Percentiles rank a stretch among this genome's conserved stretches.
Evolutionary conservation across 2,329 filamentous ascomycete species (phyloP).

Genomic region (Talaromyces islandicus): DNA sequence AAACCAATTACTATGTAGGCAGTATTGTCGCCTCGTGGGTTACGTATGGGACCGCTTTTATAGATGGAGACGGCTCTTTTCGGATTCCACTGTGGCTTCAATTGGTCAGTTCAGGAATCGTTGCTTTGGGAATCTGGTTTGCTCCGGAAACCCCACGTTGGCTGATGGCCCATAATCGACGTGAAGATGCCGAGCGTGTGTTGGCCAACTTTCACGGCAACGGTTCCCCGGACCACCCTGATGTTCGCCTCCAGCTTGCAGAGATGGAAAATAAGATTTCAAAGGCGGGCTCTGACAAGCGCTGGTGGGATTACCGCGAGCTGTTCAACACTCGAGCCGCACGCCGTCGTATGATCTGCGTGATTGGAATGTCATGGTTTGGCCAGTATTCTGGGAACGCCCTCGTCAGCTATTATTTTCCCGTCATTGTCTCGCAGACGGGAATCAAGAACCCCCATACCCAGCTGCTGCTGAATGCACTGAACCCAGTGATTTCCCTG

Average conservation of each 20-base stretch:
- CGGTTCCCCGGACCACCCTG: not conserved
- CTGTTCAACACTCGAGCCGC: constrained; percentile 19
- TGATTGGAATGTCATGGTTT: constrained; percentile 38
- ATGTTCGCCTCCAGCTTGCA: constrained; percentile 3
- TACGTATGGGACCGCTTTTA: constrained; percentile 7
- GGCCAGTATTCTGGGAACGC: constrained; percentile 31
- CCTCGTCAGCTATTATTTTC: constrained; percentile 11
- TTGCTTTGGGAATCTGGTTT: constrained; percentile 9
- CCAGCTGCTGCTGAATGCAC: constrained; percentile 8
- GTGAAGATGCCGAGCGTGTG: constrained; percentile 6
- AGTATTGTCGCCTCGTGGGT: constrained; percentile 10
- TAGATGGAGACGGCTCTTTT: constrained; percentile 8
- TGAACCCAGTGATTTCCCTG: constrained; percentile 7
- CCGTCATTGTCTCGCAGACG: constrained; percentile 7
- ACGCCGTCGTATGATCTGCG: constrained; percentile 31
- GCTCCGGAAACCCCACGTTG: constrained; percentile 7
- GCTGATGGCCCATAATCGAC: constrained; percentile 8
- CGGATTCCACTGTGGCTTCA: constrained; percentile 10
- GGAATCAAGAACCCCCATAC: constrained; percentile 6
- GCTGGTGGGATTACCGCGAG: constrained; percentile 13
- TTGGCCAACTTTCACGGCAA: constrained; percentile 5
- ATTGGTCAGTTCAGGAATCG: constrained; percentile 3
- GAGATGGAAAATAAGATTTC: constrained; percentile 9
- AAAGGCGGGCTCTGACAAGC: constrained; percentile 5
- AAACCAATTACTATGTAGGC: constrained; percentile 7